Evolutionary conservation across 768 basidiomycete species (phyloP).

Genomic region (Amanita inopinata): DNA sequence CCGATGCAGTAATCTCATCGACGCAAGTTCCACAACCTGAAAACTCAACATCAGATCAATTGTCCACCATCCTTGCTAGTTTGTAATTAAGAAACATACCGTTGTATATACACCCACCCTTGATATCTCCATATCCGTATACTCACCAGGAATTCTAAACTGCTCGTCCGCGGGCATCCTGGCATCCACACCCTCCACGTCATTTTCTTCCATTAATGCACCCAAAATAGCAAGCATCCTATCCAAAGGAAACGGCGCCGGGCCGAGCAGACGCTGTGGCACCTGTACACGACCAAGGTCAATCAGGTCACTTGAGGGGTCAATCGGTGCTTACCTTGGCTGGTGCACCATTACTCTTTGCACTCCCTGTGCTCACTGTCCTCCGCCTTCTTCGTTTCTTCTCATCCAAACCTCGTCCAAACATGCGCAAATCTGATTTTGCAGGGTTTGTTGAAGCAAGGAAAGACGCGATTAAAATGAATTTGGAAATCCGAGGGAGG

Average conservation of each 20-base stretch:
- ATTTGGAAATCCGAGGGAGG: slow-evolving; percentile 63
- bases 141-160: slow-evolving; percentile 53
- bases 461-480: slow-evolving; percentile 66
- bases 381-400: slow-evolving; percentile 33
- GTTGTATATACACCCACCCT: slow-evolving; percentile 49
- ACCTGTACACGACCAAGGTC: slow-evolving; percentile 28
- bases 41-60: neutral
- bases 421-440: slow-evolving; percentile 73
- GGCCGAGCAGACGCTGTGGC: slow-evolving; percentile 73
- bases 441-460: slow-evolving; percentile 80
- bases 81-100: slow-evolving; percentile 29
- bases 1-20: slow-evolving; percentile 57
- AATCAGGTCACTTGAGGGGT: neutral
- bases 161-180: slow-evolving; percentile 33
- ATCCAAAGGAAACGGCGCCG: slow-evolving; percentile 70
- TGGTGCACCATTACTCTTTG: slow-evolving; percentile 30
- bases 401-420: slow-evolving; percentile 66
- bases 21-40: slow-evolving; percentile 59
- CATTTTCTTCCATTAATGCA: slow-evolving; percentile 66
- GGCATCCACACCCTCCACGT: slow-evolving; percentile 25
- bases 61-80: neutral
- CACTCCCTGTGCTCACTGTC: slow-evolving; percentile 1
- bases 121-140: slow-evolving; percentile 65
- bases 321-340: slow-evolving; percentile 31
- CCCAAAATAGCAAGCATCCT: slow-evolving; percentile 74